Percentiles rank a stretch among this genome's conserved stretches.
Evolutionary conservation across 163 green algal species (phyloP).

Genomic region (Chlamydomonas reinhardtii): DNA sequence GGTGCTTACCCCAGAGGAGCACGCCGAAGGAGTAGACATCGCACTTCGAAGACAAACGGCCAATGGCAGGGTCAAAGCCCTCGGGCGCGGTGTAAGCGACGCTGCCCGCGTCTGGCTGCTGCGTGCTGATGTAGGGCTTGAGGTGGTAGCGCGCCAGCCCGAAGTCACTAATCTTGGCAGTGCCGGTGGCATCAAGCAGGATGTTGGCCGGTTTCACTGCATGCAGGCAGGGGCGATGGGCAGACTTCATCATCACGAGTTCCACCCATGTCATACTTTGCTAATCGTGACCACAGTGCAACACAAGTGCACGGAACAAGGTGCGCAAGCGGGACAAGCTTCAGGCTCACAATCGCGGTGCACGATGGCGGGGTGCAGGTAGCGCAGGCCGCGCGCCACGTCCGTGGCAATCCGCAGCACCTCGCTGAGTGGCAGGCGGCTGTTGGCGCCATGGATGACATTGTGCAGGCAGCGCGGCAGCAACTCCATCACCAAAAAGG

Average conservation of each 20-base stretch:
- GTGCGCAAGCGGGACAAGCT: too few species aligned
- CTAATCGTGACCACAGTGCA: too few species aligned
- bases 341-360: not conserved
- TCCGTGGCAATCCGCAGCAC: constrained; percentile 27
- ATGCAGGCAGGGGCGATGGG: not conserved
- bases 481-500: constrained; percentile 50
- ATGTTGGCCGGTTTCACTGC: constrained; percentile 39
- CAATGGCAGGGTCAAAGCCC: constrained; percentile 58
- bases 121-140: constrained; percentile 46
- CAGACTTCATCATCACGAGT: not conserved
- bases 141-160: constrained; percentile 23
- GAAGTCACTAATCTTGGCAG: constrained; percentile 45
- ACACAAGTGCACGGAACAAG: not conserved
- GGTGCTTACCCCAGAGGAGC: constrained; percentile 42
- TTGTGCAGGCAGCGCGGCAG: constrained; percentile 34
- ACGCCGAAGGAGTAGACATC: constrained; percentile 42
- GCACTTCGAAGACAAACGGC: constrained; percentile 50
- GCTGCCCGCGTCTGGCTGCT: constrained; percentile 36
- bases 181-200: constrained; percentile 13
- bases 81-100: constrained; percentile 40
- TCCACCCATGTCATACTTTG: not conserved
- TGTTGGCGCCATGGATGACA: constrained; percentile 8
- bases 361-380: constrained; percentile 45
- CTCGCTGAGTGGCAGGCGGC: not conserved
- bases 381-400: constrained; percentile 24